Conservation (phyloP, 257 asterid genomes). For the Scutellaria minor region DNA sequence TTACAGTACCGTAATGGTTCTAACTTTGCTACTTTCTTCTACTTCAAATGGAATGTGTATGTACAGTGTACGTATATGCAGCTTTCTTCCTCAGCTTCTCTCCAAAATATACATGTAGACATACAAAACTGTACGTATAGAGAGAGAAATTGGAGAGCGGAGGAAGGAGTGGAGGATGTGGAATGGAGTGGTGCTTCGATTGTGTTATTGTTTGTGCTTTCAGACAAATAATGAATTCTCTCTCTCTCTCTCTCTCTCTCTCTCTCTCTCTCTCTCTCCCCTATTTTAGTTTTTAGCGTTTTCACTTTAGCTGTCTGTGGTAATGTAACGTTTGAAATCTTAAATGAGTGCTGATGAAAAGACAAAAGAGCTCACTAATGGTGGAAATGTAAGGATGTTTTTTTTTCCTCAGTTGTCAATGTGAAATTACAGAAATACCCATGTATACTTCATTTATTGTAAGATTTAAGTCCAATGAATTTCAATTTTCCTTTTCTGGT, state of each 20-base stretch:
- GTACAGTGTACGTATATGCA: neutral
- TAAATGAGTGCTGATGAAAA: slow-evolving; percentile 14
- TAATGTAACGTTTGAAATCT: slow-evolving; percentile 34
- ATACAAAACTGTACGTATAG: slow-evolving; percentile 32
- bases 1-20: slow-evolving; percentile 23
- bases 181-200: slow-evolving; percentile 33
- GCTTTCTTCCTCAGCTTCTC: slow-evolving; percentile 25
- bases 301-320: slow-evolving; percentile 40
- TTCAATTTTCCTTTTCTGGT: slow-evolving; percentile 22
- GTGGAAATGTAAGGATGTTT: slow-evolving; percentile 23
- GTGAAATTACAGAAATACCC: slow-evolving; percentile 34
- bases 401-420: too few species aligned
- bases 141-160: slow-evolving; percentile 48
- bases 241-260: neutral
- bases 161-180: slow-evolving; percentile 33
- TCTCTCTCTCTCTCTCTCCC: slow-evolving; percentile 14
- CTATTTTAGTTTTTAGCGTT: slow-evolving; percentile 19
- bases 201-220: slow-evolving; percentile 36
- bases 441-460: neutral
- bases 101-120: neutral
- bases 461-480: slow-evolving; percentile 4
- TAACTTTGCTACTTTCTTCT: slow-evolving; percentile 19
- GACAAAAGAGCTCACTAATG: slow-evolving; percentile 32
- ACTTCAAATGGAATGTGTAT: neutral
- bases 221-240: slow-evolving; percentile 38